Evolutionary conservation across 345 rosid genomes (phyloP), one percentile per base, ranked within the genome.

Genomic region (Populus simonii): DNA sequence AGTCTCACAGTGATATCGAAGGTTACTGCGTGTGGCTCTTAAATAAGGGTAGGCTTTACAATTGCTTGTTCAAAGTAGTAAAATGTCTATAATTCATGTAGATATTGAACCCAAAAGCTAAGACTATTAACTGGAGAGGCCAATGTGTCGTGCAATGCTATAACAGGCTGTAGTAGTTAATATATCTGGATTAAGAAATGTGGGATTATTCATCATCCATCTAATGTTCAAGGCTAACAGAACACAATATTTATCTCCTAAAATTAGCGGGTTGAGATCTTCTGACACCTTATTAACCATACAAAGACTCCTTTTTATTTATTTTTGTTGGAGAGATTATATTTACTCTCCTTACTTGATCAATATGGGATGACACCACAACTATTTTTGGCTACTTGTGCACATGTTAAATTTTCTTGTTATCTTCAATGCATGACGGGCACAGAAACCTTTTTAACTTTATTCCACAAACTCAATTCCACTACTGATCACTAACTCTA

Each of bases 401-500:
- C 35, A 66, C 55, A 23, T n/a, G 4, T 53, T 53, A 53, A 20
- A 53, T 53, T 20, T 53, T 53, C 59, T 20, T 53, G 59, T 23
- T 61, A 12, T 7, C 55, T 72, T 33, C 5, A 29, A 31, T 72
- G 6, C 13, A 47, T 45, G 20, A 41, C 1, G 47, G 11, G 4
- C 25, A 38, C 33, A 59, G 39, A 49, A 51, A 62, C 59, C 27
- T 39, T 39, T 3, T 16, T 38, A 2, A 27, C 47, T 41, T 67
- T 9, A 36, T 61, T 61, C 16, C 8, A 49, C 33, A 23, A 45
- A 74, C 65, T 47, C 49, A 11, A 72, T 38, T 79, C 55, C 49
- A 36, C 47, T 78, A 66, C 79, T 69, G 80, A 76, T 71, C 82
- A 85, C 92, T 89, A 86, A 91, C 90, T 87, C 90, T 84, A 80